phyloP scores from a whole-genome alignment of 441 rosid species.

The Dalechampia spathulata region DNA sequence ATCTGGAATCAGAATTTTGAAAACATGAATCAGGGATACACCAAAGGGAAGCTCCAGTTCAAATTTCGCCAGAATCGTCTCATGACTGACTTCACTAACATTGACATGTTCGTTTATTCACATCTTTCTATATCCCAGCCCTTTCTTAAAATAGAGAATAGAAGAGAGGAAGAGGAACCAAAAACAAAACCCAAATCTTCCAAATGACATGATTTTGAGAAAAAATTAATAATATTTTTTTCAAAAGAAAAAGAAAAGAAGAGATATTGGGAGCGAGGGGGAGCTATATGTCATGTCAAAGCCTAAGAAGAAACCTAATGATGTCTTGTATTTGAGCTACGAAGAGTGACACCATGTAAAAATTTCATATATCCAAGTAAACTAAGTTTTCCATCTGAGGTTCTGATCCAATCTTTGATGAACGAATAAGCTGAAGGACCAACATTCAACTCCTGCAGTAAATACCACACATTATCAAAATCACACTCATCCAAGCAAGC shows the following conservation, averaged over 20 bases:
- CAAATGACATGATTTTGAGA: slow-evolving; percentile 16
- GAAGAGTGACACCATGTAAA: slow-evolving; percentile 90
- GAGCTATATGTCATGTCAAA: too few relatives aligned
- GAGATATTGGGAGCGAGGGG: too few relatives aligned
- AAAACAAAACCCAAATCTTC: neutral
- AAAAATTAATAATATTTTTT: neutral
- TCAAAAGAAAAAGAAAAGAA: neutral
- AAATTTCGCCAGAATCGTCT: too few relatives aligned
- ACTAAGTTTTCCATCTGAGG: slow-evolving; percentile 77
- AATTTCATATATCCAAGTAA: slow-evolving; percentile 80
- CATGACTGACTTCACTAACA: too few relatives aligned
- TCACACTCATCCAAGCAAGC: neutral
- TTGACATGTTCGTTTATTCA: slow-evolving; percentile 33
- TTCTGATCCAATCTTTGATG: slow-evolving; percentile 75
- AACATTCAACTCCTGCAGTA: slow-evolving; percentile 72
- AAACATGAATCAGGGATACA: too few relatives aligned
- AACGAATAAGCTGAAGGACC: slow-evolving; percentile 68
- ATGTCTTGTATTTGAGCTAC: slow-evolving; percentile 77
- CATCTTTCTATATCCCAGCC: slow-evolving; percentile 46
- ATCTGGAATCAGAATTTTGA: too few relatives aligned
- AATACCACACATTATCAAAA: neutral
- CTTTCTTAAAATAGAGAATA: slow-evolving; percentile 7
- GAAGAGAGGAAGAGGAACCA: too few relatives aligned
- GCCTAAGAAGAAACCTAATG: slow-evolving; percentile 37
- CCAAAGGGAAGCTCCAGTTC: too few relatives aligned